Conservation (phyloP, 2,329 filamentous ascomycete species). For the Fusarium sp. region DNA sequence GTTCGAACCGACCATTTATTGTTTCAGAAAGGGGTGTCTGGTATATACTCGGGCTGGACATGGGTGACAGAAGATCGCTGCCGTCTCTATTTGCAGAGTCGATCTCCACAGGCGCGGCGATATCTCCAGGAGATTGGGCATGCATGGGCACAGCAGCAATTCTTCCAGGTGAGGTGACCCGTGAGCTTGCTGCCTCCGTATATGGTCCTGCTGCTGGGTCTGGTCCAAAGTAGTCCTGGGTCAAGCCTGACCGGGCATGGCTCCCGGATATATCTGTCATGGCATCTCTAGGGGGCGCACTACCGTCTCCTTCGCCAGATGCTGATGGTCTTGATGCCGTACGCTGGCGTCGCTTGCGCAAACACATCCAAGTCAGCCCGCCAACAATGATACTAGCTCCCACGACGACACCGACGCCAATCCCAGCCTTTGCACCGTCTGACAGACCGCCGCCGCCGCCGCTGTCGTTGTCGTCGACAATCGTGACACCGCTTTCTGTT, state of each 20-base stretch:
- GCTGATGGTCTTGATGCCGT: constrained; percentile 16
- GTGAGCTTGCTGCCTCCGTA: constrained; percentile 48
- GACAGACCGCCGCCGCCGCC: constrained; percentile 48
- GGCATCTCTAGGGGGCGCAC: constrained; percentile 34
- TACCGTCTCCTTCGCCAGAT: constrained; percentile 28
- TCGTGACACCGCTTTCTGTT: constrained; percentile 45
- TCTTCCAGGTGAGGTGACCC: constrained; percentile 45
- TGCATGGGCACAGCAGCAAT: constrained; percentile 53
- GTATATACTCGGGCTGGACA: constrained; percentile 31
- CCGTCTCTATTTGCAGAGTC: constrained; percentile 47
- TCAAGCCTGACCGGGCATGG: constrained; percentile 45
- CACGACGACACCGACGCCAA: constrained; percentile 63
- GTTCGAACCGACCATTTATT: constrained; percentile 52
- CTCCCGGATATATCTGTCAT: constrained; percentile 49
- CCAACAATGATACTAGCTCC: constrained; percentile 55
- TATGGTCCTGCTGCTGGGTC: constrained; percentile 57
- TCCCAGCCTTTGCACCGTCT: constrained; percentile 63
- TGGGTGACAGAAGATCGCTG: constrained; percentile 29
- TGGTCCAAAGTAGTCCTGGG: constrained; percentile 57
- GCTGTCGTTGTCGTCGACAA: constrained; percentile 42
- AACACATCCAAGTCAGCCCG: constrained; percentile 57
- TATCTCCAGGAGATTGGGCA: constrained; percentile 60
- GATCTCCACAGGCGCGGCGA: constrained; percentile 64
- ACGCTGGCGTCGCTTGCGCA: constrained; percentile 48
- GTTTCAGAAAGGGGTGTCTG: constrained; percentile 40